phyloP scores from a whole-genome alignment of 1,139 yeast genomes.

The Yamadazyma diospyri region DNA sequence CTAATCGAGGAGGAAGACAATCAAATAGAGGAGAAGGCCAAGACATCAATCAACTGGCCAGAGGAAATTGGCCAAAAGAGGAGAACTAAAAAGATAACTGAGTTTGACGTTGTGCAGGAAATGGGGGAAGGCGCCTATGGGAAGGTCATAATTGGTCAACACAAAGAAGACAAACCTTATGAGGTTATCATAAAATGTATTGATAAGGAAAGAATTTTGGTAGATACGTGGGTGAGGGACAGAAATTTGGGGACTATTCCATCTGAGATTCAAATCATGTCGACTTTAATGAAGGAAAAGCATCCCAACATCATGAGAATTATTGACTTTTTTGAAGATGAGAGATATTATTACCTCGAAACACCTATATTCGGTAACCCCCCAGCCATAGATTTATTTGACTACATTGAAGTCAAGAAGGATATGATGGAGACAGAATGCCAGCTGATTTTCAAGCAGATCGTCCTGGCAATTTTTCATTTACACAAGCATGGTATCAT shows the following conservation, averaged over 20 bases:
- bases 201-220: slow-evolving; percentile 86
- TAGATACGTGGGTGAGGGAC: slow-evolving; percentile 97
- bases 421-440: slow-evolving; percentile 77
- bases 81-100: slow-evolving; percentile 64
- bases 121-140: slow-evolving; percentile 98
- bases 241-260: slow-evolving; percentile 89
- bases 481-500: slow-evolving; percentile 84
- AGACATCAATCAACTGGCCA: slow-evolving; percentile 49
- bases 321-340: slow-evolving; percentile 90
- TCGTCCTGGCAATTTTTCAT: slow-evolving; percentile 74
- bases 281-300: slow-evolving; percentile 66
- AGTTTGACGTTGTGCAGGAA: slow-evolving; percentile 66
- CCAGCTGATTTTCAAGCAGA: slow-evolving; percentile 72
- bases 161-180: slow-evolving; percentile 58
- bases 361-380: slow-evolving; percentile 86
- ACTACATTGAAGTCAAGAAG: slow-evolving; percentile 78
- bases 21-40: slow-evolving; percentile 31
- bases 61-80: slow-evolving; percentile 54
- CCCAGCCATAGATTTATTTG: slow-evolving; percentile 90
- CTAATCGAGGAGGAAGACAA: slow-evolving; percentile 44
- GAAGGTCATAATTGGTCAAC: slow-evolving; percentile 77
- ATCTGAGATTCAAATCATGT: slow-evolving; percentile 89
- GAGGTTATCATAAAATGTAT: slow-evolving; percentile 82
- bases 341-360: slow-evolving; percentile 81
- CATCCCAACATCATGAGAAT: slow-evolving; percentile 86